phyloP scores from a whole-genome alignment of 2,329 filamentous ascomycete genomes.

The Neoascochyta sp. region DNA sequence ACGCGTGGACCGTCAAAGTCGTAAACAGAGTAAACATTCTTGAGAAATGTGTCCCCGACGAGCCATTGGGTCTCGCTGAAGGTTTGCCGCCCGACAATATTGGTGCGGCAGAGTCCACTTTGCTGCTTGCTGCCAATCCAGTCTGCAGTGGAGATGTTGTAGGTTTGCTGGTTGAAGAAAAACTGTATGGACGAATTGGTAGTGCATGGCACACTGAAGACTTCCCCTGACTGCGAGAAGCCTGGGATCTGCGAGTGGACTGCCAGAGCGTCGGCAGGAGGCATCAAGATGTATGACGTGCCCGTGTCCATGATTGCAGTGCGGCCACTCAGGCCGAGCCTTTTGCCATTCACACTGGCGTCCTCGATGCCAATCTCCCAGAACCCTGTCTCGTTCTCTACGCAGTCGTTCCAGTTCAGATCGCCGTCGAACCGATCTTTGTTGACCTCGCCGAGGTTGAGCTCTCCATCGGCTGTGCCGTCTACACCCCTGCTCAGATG shows the following conservation, averaged over 20 bases:
- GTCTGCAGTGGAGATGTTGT: slow-evolving; percentile 65
- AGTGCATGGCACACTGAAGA: slow-evolving; percentile 71
- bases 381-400: slow-evolving; percentile 50
- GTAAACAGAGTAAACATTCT: slow-evolving; percentile 85
- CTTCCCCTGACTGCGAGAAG: slow-evolving; percentile 55
- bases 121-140: slow-evolving; percentile 56
- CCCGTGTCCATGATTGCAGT: slow-evolving; percentile 78
- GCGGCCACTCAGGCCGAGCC: slow-evolving; percentile 45
- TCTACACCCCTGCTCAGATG: slow-evolving; percentile 66
- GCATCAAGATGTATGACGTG: slow-evolving; percentile 74
- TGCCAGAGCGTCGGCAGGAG: slow-evolving; percentile 60
- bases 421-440: slow-evolving; percentile 62
- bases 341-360: slow-evolving; percentile 58
- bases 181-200: slow-evolving; percentile 60
- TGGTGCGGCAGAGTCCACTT: slow-evolving; percentile 55
- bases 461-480: slow-evolving; percentile 65
- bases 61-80: slow-evolving; percentile 65
- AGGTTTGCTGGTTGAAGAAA: slow-evolving; percentile 64
- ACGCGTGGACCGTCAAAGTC: slow-evolving; percentile 67
- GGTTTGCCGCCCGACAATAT: slow-evolving; percentile 68
- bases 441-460: slow-evolving; percentile 73
- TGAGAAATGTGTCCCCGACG: slow-evolving; percentile 80
- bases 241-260: slow-evolving; percentile 67
- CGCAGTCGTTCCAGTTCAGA: slow-evolving; percentile 61
- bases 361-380: slow-evolving; percentile 73